These are phyloP conservation scores for Nissolia schottii DNA, from an alignment of 306 rosid species.

Conservation along the genomic window DNA sequence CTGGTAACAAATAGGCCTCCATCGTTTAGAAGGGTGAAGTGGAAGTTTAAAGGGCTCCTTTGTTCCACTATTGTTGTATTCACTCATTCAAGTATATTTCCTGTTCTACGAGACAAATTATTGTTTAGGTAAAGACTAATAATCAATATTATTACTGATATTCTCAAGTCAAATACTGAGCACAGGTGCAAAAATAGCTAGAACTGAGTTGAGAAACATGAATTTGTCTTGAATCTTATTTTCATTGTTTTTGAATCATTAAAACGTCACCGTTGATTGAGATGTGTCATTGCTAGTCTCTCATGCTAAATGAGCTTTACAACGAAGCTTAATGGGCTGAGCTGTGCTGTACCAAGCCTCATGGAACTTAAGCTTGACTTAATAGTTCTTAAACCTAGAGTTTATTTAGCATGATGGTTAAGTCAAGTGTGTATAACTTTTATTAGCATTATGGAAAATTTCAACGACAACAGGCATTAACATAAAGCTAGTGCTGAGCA, in stretches of 20 bases:
- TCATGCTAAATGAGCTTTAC: background rate
- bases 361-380: background rate
- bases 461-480: background rate
- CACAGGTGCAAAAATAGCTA: background rate
- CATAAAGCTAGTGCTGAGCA: background rate
- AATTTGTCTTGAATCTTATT: background rate
- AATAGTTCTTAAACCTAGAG: background rate
- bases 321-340: background rate
- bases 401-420: background rate
- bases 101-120: background rate
- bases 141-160: background rate
- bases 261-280: too few relatives aligned
- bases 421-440: background rate
- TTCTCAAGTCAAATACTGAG: background rate
- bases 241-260: background rate
- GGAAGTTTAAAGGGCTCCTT: too few relatives aligned
- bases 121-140: background rate
- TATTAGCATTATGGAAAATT: background rate
- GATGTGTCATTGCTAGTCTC: too few relatives aligned
- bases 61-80: background rate
- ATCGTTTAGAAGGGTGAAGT: background rate
- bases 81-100: background rate
- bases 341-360: background rate
- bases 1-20: background rate
- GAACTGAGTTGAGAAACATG: background rate